A percentile compares a stretch with the other conserved stretches of the same genome.
phyloP scores from a whole-genome alignment of 2,329 filamentous ascomycete genomes.

The Colletotrichum spaethianum region DNA sequence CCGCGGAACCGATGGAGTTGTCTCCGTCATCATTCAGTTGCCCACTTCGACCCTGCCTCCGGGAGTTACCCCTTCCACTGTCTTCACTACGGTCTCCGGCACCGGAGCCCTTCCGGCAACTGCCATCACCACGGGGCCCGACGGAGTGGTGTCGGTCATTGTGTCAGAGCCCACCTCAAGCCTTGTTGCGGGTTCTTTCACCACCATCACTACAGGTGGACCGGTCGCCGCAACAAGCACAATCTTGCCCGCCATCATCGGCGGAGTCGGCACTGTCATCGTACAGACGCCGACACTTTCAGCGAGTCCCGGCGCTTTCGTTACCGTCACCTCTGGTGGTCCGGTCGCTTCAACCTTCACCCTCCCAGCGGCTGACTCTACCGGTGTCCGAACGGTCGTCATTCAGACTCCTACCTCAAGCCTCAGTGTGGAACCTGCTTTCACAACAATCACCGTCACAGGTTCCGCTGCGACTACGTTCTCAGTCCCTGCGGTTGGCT shows the following conservation, averaged over 20 bases:
- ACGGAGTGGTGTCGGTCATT: constrained; percentile 25
- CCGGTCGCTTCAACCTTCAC: constrained; percentile 4
- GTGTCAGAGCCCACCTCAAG: constrained; percentile 21
- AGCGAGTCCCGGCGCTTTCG: not conserved
- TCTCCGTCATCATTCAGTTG: constrained; percentile 15
- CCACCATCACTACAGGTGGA: constrained; percentile 26
- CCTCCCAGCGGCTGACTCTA: not conserved
- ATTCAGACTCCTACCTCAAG: constrained; percentile 25
- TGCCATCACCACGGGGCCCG: constrained; percentile 6
- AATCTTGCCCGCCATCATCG: constrained; percentile 9
- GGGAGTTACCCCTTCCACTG: constrained; percentile 1
- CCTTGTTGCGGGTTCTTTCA: constrained; percentile 5
- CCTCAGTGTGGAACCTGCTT: not conserved
- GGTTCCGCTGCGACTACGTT: not conserved
- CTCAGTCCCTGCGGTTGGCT: not conserved
- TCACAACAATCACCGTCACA: constrained; percentile 10
- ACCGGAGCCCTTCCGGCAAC: constrained; percentile 16
- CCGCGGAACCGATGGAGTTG: constrained; percentile 9
- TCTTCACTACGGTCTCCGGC: constrained; percentile 28
- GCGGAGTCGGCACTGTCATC: constrained; percentile 30
- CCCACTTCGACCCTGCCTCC: not conserved
- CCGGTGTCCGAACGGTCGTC: constrained; percentile 13
- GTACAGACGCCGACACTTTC: constrained; percentile 32
- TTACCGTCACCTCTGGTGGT: constrained; percentile 1
- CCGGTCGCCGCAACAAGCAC: constrained; percentile 19